These are phyloP conservation scores for Parathielavia hyrcaniae DNA, from an alignment of 495 filamentous ascomycete species.

Conservation along the genomic window DNA sequence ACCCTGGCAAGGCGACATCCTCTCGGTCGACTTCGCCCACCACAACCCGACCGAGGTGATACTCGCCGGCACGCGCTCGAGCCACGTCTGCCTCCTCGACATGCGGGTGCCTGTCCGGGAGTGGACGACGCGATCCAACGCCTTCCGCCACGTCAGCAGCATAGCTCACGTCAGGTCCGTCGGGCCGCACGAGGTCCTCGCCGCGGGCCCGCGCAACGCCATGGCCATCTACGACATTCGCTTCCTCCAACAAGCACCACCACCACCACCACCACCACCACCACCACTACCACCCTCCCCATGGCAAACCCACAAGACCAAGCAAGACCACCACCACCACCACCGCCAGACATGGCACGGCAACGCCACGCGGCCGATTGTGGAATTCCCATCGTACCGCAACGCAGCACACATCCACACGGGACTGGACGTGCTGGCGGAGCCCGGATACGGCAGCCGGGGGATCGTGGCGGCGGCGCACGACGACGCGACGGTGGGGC, in stretches of 20 bases:
- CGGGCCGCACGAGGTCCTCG: slow-evolving; percentile 33
- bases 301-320: no score
- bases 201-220: slow-evolving; percentile 31
- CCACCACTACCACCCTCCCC: neutral
- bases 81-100: slow-evolving; percentile 31
- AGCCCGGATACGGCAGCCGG: slow-evolving; percentile 10
- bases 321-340: neutral
- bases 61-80: slow-evolving; percentile 36
- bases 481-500: slow-evolving; percentile 35
- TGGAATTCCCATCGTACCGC: slow-evolving; percentile 34
- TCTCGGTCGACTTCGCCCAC: slow-evolving; percentile 29
- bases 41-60: slow-evolving; percentile 25
- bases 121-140: slow-evolving; percentile 18
- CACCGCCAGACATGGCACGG: neutral
- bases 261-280: neutral
- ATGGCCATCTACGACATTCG: slow-evolving; percentile 41
- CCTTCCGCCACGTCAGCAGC: slow-evolving; percentile 26
- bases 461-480: slow-evolving; percentile 41
- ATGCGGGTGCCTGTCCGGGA: slow-evolving; percentile 19
- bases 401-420: slow-evolving; percentile 33
- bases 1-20: slow-evolving; percentile 20
- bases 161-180: slow-evolving; percentile 34
- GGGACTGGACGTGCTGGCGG: slow-evolving; percentile 34
- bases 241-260: slow-evolving; percentile 13
- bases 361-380: slow-evolving; percentile 24